These are phyloP conservation scores for Gomphus bonarii DNA, from an alignment of 1,284 basidiomycete species.

Conservation along the genomic window DNA sequence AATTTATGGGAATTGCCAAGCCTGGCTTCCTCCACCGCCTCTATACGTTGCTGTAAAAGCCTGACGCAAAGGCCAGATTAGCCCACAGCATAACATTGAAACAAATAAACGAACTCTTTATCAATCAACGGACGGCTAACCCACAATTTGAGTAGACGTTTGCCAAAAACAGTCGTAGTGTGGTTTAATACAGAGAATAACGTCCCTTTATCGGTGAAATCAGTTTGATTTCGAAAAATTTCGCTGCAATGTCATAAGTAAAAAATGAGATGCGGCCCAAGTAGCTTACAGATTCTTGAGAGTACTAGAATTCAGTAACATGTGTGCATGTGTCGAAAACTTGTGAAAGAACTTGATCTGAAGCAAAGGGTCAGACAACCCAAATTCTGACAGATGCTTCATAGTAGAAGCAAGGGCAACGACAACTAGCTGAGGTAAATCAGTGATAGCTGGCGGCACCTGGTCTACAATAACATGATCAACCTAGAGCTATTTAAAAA, in stretches of 20 bases:
- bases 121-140: conserved; percentile 79
- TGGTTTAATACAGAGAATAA: conserved; percentile 82
- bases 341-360: conserved; percentile 69
- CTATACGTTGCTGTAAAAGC: conserved; percentile 61
- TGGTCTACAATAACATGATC: conserved; percentile 26
- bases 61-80: conserved; percentile 26
- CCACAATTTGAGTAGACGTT: conserved; percentile 78
- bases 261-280: not conserved
- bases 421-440: conserved; percentile 64
- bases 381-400: conserved; percentile 68
- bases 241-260: conserved; percentile 36
- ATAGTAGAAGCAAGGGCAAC: conserved; percentile 73
- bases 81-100: conserved; percentile 2
- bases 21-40: conserved; percentile 80
- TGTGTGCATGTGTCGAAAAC: conserved; percentile 73
- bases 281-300: conserved; percentile 62
- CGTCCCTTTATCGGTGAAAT: conserved; percentile 65
- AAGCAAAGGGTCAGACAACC: conserved; percentile 64
- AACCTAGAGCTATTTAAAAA: not conserved
- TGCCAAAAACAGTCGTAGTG: conserved; percentile 84
- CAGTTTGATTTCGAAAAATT: conserved; percentile 85
- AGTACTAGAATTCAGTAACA: conserved; percentile 87
- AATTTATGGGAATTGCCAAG: conserved; percentile 33
- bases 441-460: conserved; percentile 54
- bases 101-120: conserved; percentile 37